Percentiles rank a stretch among this genome's conserved stretches.
Conservation (phyloP, 768 basidiomycete genomes). For the Rhodocollybia butyracea region DNA sequence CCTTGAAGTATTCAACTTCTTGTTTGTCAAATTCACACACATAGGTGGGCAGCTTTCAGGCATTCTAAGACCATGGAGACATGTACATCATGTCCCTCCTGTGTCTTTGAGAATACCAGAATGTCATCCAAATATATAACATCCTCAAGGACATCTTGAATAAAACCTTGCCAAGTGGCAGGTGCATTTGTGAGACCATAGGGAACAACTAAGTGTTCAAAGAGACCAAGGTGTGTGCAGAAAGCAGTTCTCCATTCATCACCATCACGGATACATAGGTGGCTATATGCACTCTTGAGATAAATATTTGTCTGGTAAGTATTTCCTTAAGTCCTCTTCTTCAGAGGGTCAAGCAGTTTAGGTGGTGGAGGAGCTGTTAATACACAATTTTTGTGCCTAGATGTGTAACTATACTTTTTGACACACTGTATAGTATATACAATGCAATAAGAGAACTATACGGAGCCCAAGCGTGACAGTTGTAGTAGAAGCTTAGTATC, state of each 20-base stretch:
- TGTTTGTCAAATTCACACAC: neutral
- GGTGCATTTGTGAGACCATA: constrained; percentile 37
- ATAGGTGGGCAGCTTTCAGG: constrained; percentile 15
- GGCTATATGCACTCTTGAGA: neutral
- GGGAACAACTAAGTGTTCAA: constrained; percentile 36
- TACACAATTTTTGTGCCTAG: too few relatives aligned
- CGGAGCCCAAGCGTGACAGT: too few relatives aligned
- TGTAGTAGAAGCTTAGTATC: too few relatives aligned
- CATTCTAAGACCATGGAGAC: constrained; percentile 30
- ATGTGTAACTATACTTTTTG: too few relatives aligned
- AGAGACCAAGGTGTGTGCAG: constrained; percentile 32
- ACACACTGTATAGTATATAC: too few relatives aligned
- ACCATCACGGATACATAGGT: neutral
- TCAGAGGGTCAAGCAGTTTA: too few relatives aligned
- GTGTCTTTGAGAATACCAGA: constrained; percentile 35
- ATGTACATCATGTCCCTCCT: constrained; percentile 30
- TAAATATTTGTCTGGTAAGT: constrained; percentile 15
- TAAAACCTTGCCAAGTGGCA: constrained; percentile 40
- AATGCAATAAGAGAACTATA: too few relatives aligned
- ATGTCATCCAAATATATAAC: constrained; percentile 42
- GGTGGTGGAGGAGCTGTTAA: too few relatives aligned
- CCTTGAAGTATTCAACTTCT: neutral
- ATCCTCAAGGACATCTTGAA: constrained; percentile 36
- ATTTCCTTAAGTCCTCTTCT: too few relatives aligned
- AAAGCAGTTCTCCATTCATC: constrained; percentile 46